These are phyloP conservation scores for Hirsutella rhossiliensis DNA, from an alignment of 2,329 filamentous ascomycete species.

Conservation along the genomic window DNA sequence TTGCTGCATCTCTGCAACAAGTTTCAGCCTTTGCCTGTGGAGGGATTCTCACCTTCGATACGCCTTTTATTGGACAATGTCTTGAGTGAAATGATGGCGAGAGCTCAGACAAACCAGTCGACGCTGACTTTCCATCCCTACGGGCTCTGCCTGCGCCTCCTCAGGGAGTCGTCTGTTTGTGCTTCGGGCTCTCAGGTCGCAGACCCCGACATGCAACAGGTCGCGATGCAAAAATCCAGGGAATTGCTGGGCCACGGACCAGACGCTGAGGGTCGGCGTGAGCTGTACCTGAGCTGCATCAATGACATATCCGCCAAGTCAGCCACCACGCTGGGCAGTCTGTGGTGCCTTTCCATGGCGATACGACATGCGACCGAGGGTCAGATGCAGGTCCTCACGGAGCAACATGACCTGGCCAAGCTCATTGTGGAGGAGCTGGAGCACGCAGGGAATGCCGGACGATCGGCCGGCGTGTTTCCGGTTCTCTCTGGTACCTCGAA, in stretches of 20 bases:
- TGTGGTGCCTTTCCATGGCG: conserved; percentile 48
- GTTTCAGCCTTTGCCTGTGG: conserved; percentile 50
- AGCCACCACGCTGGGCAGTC: conserved; percentile 56
- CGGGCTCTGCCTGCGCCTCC: conserved; percentile 48
- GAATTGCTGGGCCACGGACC: conserved; percentile 47
- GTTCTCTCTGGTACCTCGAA: conserved; percentile 37
- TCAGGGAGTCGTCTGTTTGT: conserved; percentile 57
- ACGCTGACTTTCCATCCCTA: conserved; percentile 30
- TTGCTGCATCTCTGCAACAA: conserved; percentile 61
- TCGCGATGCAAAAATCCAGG: conserved; percentile 49
- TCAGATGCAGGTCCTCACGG: conserved; percentile 45
- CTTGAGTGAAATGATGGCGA: conserved; percentile 35
- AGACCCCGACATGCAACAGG: conserved; percentile 49
- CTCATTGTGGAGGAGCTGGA: conserved; percentile 56
- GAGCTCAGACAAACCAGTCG: conserved; percentile 23
- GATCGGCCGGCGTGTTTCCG: conserved; percentile 23
- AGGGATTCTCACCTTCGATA: conserved; percentile 49
- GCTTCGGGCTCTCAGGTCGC: conserved; percentile 40
- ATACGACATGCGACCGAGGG: conserved; percentile 30
- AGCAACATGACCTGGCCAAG: conserved; percentile 47
- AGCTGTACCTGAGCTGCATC: conserved; percentile 56
- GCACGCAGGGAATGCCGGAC: conserved; percentile 28
- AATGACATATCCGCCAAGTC: conserved; percentile 54
- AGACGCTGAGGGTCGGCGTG: conserved; percentile 39
- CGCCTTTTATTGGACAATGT: conserved; percentile 48